Conservation (phyloP, 106 monocot genomes). For the Dendrobium officinale region DNA sequence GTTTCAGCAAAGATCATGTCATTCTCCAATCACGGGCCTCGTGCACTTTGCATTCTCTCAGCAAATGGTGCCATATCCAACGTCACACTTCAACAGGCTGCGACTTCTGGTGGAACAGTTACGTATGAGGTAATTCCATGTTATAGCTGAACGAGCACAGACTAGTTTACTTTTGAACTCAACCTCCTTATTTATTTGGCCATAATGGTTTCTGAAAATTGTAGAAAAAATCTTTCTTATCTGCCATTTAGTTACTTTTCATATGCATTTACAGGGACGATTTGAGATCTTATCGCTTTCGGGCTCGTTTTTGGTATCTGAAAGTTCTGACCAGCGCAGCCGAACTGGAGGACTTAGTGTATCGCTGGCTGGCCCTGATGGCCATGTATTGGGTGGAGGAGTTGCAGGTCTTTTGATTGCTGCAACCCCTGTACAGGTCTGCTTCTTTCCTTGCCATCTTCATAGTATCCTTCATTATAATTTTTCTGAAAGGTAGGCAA, state of each 20-base stretch:
- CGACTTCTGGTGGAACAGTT: constrained; percentile 22
- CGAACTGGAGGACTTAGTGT: constrained; percentile 23
- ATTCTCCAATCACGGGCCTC: constrained; percentile 21
- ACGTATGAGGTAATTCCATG: constrained; percentile 23
- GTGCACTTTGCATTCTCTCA: constrained; percentile 24
- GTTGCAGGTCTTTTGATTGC: constrained; percentile 21
- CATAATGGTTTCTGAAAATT: background rate
- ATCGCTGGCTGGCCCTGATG: constrained; percentile 20
- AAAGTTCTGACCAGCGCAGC: constrained; percentile 11
- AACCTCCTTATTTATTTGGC: no score
- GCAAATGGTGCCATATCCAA: constrained; percentile 35
- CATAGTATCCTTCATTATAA: background rate
- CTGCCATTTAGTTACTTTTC: background rate
- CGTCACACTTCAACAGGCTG: constrained; percentile 27
- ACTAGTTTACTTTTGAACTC: background rate
- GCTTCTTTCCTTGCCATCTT: background rate
- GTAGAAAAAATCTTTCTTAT: background rate
- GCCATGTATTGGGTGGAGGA: constrained; percentile 22
- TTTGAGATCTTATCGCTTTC: constrained; percentile 21
- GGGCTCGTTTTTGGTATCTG: constrained; percentile 15
- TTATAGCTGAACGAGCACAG: background rate
- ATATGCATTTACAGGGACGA: constrained; percentile 8
- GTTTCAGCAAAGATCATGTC: constrained; percentile 34
- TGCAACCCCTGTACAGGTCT: constrained; percentile 24
- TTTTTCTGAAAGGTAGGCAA: background rate